Base-by-base conservation (phyloP, 257 asterid genomes). In the Phtheirospermum japonicum region DNA sequence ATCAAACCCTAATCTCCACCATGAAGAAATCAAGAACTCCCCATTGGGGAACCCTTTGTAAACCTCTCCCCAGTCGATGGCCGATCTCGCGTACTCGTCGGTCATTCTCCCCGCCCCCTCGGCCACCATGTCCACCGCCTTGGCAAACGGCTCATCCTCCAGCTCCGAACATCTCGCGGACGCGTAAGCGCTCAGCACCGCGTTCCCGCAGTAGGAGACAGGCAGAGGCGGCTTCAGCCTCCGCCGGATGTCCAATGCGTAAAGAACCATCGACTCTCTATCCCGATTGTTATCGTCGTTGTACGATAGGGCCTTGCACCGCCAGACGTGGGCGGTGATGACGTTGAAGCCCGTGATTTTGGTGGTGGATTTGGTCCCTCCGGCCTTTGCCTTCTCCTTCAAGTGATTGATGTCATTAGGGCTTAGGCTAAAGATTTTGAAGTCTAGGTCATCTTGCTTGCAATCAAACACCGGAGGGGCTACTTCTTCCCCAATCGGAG, bases 1-100 rank as follows among this genome's bases (percentile, higher is more conserved):
- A 45, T 83, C 81, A 67, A 90, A 88, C 72, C 98, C 96, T 67
- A 90, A 65, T 57, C 81, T 73, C 98, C 98, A 90, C 98, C 98
- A 90, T 0, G 98, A 90, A 0, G 98, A 88, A 0, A 90, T 59
- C 76, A 90, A 56, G 53, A 90, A 84, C 52, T 90, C 98, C 10
- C 98, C 98, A 36, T 84, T 79, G 0, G 98, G 98, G n/a, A 88
- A 90, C 59, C 98, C 98, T 11, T 75, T 85, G 70, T 90, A 56
- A 0, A 88, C 31, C 57, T 88, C 95, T 1, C 96, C 98, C 98
- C 98, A 90, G 9, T 90, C 98, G 0, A 90, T 75, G 9, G 82
- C 90, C 1, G 96, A 88, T 28, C 89, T 50, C 0, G 88, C 94
- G 60, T 90, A 90, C 54, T 84, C 96, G 16, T 85, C 88, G 0